Base-by-base conservation (phyloP, 2,329 filamentous ascomycete genomes). In the Talaromyces sp. region DNA sequence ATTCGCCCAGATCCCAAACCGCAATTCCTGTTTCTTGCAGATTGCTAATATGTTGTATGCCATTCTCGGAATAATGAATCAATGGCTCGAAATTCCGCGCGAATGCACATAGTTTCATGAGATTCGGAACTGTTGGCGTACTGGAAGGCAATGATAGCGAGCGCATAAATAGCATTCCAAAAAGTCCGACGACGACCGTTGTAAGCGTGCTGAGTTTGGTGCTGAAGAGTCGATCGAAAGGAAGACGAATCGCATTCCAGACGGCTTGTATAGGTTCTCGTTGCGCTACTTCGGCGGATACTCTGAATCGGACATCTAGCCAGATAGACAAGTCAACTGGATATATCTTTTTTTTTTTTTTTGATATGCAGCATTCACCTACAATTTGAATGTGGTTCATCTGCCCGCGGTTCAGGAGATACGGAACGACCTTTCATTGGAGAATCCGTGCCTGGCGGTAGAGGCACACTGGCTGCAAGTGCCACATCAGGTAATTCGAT, bases 1-100 rank as follows among this genome's bases (percentile, higher is more conserved):
- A 96, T 81, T 97, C 93, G 63, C 92, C 90, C 5, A 98, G 83
- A 73, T 98, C 93, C 91, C 93, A 96, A 28, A 98, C 92, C 0
- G 93, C 93, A 35, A 96, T 88, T 48, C 92, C 91, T 0, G 93
- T 96, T 61, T 95, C 92, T 75, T 96, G 92, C 56, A 98, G 80
- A 66, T 96, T 91, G 63, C 89, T 88, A 44, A 96, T 92, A 72
- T 96, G 92, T 40, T 88, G 85, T 48, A 92, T 88, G 8, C 92
- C 92, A 72, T 93, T 90, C 71, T 97, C 92, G 0, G 92, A 96
- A 73, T 96, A 96, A 79, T 95, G 95, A 66, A 98, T 96, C 50
- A 97, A 83, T 5, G 93, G 93, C 75, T 97, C 93, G 71, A 97
- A 96, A 9, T 92, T 92, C 69, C 91, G 91, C 56, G 93, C 93